Conservation (phyloP, 805 yeast genomes). For the Wickerhamiella australiensis region DNA sequence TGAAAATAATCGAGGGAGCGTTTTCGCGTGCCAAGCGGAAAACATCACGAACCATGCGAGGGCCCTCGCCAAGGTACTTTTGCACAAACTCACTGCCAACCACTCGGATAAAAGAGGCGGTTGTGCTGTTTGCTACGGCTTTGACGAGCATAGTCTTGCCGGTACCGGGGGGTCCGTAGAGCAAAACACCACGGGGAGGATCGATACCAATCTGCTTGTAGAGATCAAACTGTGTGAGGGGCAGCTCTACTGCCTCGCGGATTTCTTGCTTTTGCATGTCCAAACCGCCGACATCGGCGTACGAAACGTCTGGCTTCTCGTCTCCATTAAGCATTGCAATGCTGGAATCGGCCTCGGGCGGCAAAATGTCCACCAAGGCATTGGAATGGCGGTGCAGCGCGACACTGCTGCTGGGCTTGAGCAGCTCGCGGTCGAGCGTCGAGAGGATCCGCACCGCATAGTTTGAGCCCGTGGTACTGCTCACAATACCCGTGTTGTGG, state of each 20-base stretch:
- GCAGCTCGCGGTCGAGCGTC: constrained; percentile 84
- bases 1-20: constrained; percentile 91
- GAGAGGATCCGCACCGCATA: constrained; percentile 92
- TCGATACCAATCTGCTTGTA: constrained; percentile 97
- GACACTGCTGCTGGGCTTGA: constrained; percentile 90
- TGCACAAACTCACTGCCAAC: constrained; percentile 98
- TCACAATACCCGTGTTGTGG: constrained; percentile 90
- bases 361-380: constrained; percentile 91
- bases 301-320: constrained; percentile 90
- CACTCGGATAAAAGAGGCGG: constrained; percentile 91
- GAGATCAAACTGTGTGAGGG: constrained; percentile 87
- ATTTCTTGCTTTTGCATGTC: constrained; percentile 99
- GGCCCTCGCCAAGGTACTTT: constrained; percentile 97
- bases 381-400: constrained; percentile 98
- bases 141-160: constrained; percentile 98
- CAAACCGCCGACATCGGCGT: constrained; percentile 96
- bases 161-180: constrained; percentile 99
- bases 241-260: constrained; percentile 95
- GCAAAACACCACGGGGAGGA: constrained; percentile 94
- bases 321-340: constrained; percentile 90
- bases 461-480: constrained; percentile 94
- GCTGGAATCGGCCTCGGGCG: constrained; percentile 97
- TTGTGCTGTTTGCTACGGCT: constrained; percentile 94
- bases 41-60: constrained; percentile 98
- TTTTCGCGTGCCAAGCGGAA: constrained; percentile 95